Percentiles rank a stretch among this genome's conserved stretches.
phyloP scores from a whole-genome alignment of 139 green algal genomes.

The Picochlorum sp. region DNA sequence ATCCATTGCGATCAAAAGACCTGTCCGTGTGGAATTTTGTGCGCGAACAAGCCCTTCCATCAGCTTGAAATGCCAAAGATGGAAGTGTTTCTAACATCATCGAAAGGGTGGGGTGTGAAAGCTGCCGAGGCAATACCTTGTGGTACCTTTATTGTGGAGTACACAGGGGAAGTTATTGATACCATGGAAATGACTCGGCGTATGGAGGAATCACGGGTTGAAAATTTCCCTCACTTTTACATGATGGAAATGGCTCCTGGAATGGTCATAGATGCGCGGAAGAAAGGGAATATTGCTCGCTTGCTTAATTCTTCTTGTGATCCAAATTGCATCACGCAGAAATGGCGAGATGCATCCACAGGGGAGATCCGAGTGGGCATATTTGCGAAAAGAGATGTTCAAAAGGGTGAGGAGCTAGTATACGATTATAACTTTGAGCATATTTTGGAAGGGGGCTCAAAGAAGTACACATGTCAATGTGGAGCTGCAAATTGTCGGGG shows the following conservation, averaged over 20 bases:
- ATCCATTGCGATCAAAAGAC: slow-evolving; percentile 65
- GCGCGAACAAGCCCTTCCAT: slow-evolving; percentile 73
- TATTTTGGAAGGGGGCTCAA: slow-evolving; percentile 13
- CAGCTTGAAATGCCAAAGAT: slow-evolving; percentile 44
- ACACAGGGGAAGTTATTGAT: slow-evolving; percentile 65
- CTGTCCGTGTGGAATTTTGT: slow-evolving; percentile 66
- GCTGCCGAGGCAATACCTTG: slow-evolving; percentile 30
- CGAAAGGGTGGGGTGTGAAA: slow-evolving; percentile 63
- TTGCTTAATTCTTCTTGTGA: slow-evolving; percentile 81
- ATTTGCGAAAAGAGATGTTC: slow-evolving; percentile 41
- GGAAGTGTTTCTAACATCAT: slow-evolving; percentile 65
- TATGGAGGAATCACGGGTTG: slow-evolving; percentile 48
- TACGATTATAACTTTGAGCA: slow-evolving; percentile 81
- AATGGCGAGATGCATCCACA: slow-evolving; percentile 64
- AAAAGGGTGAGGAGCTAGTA: slow-evolving; percentile 65
- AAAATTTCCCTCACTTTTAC: slow-evolving; percentile 67
- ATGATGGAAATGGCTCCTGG: slow-evolving; percentile 74
- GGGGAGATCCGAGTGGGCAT: slow-evolving; percentile 47
- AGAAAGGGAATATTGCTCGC: slow-evolving; percentile 65
- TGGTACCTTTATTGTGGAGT: slow-evolving; percentile 79
- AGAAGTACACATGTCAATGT: slow-evolving; percentile 60
- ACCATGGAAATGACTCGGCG: slow-evolving; percentile 41
- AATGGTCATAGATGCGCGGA: slow-evolving; percentile 72
- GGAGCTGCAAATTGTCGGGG: slow-evolving; percentile 76
- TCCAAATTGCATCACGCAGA: slow-evolving; percentile 83